These are phyloP conservation scores for Canavalia ensiformis DNA, from an alignment of 306 rosid genomes.

Conservation along the genomic window DNA sequence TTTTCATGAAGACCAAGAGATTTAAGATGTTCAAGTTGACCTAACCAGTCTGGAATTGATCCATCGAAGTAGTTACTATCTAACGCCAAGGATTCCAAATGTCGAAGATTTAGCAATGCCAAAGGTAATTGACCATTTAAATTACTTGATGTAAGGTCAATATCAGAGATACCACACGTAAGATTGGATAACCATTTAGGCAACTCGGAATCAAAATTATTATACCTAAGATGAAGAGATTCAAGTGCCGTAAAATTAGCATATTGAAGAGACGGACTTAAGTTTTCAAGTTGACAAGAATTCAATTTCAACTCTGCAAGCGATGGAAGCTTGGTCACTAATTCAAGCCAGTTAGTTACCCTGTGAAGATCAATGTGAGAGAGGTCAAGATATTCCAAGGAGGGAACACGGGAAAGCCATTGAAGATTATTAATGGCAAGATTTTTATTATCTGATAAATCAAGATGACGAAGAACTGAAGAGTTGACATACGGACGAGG, in stretches of 20 bases:
- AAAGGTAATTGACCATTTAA: neutral
- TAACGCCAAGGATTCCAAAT: neutral
- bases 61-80: neutral
- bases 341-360: constrained; percentile 1
- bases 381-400: constrained; percentile 15
- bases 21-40: neutral
- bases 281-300: neutral
- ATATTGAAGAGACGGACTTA: neutral
- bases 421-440: neutral
- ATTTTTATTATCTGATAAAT: neutral
- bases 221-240: neutral
- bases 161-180: neutral
- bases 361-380: neutral
- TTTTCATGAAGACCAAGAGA: neutral
- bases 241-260: neutral
- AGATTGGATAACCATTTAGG: constrained; percentile 1
- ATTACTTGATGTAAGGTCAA: neutral
- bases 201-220: neutral
- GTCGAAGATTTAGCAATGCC: neutral
- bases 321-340: neutral
- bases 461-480: neutral
- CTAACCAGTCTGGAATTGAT: neutral
- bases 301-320: neutral
- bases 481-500: neutral
- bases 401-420: constrained; percentile 30